Base-by-base conservation (phyloP, 2,329 filamentous ascomycete species). In the Aureobasidium sp. region DNA sequence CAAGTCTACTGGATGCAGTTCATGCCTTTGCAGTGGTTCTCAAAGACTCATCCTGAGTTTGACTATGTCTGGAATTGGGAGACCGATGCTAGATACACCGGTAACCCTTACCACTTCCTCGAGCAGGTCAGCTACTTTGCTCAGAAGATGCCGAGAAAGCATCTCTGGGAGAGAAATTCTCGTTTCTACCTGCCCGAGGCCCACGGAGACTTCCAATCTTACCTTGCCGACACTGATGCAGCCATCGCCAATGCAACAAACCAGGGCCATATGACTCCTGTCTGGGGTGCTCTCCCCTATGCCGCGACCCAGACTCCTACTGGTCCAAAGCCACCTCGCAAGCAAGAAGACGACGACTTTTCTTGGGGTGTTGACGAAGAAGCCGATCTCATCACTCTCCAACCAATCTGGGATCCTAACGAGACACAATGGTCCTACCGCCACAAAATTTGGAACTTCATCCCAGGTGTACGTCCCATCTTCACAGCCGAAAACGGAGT, bases 331-430 rank as follows among this genome's bases (percentile, higher is more conserved):
- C 94, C 94, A 1, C 91, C 92, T 1, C 90, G 87, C 0, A 83
- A 84, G 1, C 90, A 93, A 71, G 93, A 95, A 59, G 91, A 92
- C 68, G 94, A 98, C 75, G 88, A 91, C 70, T 94, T 95, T 76
- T 79, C 85, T 59, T 98, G 95, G 95, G 95, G 95, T 38, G 92
- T 96, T 1, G 93, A 88, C 63, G 95, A 98, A 78, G 92, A 97
- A 67, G 94, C 95, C 15, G 95, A 98, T 77, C 88, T 97, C 71
- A 95, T 98, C 74, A 93, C 94, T 0, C 89, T 98, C 68, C 96
- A 95, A 74, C 95, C 95, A 13, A 90, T 98, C 69, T 98, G 95
- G 80, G 92, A 98, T 74, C 95, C 95, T 0, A 90, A 93, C 43
- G 90, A 92, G 67, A 98, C 95, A 0, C 93, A 89, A 0, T 98